phyloP scores from a whole-genome alignment of 352 stramenopile genomes.

The Pythium phragmitis region DNA sequence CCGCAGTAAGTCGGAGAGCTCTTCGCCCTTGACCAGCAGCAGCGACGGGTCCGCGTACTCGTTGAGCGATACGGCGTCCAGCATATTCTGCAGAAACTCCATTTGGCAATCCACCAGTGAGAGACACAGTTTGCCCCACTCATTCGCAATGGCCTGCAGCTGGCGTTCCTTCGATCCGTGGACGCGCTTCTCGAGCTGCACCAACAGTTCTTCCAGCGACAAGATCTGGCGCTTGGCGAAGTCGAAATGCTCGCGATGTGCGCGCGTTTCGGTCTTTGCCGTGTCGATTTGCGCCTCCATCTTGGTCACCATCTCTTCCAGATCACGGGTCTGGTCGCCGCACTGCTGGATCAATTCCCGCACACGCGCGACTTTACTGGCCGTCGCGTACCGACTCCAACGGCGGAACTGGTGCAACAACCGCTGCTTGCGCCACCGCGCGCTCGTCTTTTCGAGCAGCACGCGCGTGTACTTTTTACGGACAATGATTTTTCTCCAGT shows the following conservation, averaged over 20 bases:
- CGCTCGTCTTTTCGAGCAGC: conserved; percentile 56
- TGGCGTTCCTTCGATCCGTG: conserved; percentile 54
- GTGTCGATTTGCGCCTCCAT: conserved; percentile 58
- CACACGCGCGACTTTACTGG: conserved; percentile 35
- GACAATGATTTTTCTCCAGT: conserved; percentile 74
- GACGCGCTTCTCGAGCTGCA: conserved; percentile 48
- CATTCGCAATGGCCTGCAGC: conserved; percentile 57
- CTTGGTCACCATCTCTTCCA: conserved; percentile 46
- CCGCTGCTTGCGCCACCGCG: conserved; percentile 51
- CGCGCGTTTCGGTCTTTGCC: conserved; percentile 41
- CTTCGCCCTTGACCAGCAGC: conserved; percentile 54
- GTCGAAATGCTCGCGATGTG: conserved; percentile 57
- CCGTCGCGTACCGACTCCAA: conserved; percentile 43
- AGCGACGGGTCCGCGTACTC: conserved; percentile 47
- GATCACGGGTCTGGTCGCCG: conserved; percentile 44
- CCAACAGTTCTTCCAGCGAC: conserved; percentile 53
- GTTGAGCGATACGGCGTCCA: conserved; percentile 37
- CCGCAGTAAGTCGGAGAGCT: conserved; percentile 45
- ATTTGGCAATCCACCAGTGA: conserved; percentile 56
- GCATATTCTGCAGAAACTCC: conserved; percentile 60
- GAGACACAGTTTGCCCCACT: conserved; percentile 62
- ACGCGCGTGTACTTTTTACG: conserved; percentile 74
- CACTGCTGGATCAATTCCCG: conserved; percentile 46
- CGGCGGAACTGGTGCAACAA: conserved; percentile 41
- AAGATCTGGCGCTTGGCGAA: conserved; percentile 59